Percentiles rank a stretch among this genome's conserved stretches.
phyloP scores from a whole-genome alignment of 768 basidiomycete genomes.

The Kwoniella shandongensis region DNA sequence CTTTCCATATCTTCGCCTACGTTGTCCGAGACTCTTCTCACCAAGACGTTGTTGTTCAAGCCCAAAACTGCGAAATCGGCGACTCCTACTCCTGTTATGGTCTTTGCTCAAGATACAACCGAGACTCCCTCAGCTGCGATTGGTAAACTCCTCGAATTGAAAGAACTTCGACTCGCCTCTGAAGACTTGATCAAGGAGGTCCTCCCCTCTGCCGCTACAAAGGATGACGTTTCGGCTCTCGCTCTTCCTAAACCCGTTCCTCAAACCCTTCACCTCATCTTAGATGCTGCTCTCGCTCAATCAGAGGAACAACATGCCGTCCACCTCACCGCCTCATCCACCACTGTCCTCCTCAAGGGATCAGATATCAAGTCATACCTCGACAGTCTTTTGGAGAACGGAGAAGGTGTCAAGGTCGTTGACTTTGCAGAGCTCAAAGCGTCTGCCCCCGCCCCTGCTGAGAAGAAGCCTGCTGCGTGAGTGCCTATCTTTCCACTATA shows the following conservation, averaged over 20 bases:
- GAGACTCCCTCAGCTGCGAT: conserved; percentile 75
- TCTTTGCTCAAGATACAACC: conserved; percentile 80
- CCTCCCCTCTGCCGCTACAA: conserved; percentile 66
- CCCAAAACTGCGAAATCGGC: conserved; percentile 92
- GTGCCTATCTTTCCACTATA: conserved; percentile 1
- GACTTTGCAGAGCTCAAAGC: conserved; percentile 68
- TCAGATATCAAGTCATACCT: conserved; percentile 72
- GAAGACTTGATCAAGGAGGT: conserved; percentile 84
- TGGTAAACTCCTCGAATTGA: conserved; percentile 67
- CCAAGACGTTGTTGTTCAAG: conserved; percentile 67
- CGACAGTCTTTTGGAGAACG: conserved; percentile 58
- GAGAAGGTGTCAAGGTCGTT: conserved; percentile 66
- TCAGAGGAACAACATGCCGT: conserved; percentile 70
- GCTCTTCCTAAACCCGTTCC: conserved; percentile 68
- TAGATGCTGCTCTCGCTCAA: conserved; percentile 75
- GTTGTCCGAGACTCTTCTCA: conserved; percentile 7
- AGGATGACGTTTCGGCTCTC: conserved; percentile 85
- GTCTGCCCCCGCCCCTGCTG: conserved; percentile 47
- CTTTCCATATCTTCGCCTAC: conserved; percentile 52
- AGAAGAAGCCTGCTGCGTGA: conserved; percentile 45
- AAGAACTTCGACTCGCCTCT: conserved; percentile 80
- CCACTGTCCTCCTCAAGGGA: conserved; percentile 77
- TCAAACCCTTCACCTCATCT: conserved; percentile 65
- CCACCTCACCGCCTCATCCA: conserved; percentile 66
- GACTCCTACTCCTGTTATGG: conserved; percentile 77